Evolutionary conservation across 2,329 filamentous ascomycete species (phyloP), one percentile per base, ranked within the genome.

Genomic region (Falciphora oryzae): DNA sequence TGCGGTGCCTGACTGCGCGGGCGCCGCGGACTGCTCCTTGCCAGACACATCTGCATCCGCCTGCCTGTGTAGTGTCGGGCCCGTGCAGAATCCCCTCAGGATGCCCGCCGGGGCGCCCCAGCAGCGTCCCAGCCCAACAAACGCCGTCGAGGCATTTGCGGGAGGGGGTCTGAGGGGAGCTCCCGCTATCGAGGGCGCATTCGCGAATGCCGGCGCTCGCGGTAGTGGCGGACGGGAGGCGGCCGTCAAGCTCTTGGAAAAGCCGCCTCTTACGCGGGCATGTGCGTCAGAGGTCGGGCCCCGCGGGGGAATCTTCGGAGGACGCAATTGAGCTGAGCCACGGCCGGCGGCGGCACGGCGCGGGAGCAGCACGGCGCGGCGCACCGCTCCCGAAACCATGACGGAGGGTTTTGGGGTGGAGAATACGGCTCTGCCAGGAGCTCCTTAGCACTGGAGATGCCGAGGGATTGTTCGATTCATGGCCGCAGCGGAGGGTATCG

Each of bases 381-480:
- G 81, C 71, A 80, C 76, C 66, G 71, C 77, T 74, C 78, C 80
- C 76, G 79, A 77, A 74, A 77, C 78, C 81, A 83, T 83, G 69
- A 70, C 78, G 72, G 67, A 66, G 27, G 44, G 29, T 32, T 25
- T 28, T 50, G 1, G 10, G n/a, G 27, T 27, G 38, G 38, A 44
- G 16, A 58, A 29, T 31, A 38, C 35, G 29, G 27, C 25, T 50
- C 22, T 50, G 32, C 38, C n/a, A 27, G 29, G 25, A 44, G 60
- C 60, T 53, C 60, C 60, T 62, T 62, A 62, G 38, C 60, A 44
- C 25, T 25, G 60, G 35, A 59, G 62, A 63, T 29, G 56, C 31
- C 44, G 56, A 57, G 14, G 35, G 62, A n/a, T 63, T 31, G 53
- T 63, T 32, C 28, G 53, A 63, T 62, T 53, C 60, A 62, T 62